A percentile compares a stretch with the other conserved stretches of the same genome.
Conservation (phyloP, 1,284 basidiomycete species). For the Xerocomus amazonicus region DNA sequence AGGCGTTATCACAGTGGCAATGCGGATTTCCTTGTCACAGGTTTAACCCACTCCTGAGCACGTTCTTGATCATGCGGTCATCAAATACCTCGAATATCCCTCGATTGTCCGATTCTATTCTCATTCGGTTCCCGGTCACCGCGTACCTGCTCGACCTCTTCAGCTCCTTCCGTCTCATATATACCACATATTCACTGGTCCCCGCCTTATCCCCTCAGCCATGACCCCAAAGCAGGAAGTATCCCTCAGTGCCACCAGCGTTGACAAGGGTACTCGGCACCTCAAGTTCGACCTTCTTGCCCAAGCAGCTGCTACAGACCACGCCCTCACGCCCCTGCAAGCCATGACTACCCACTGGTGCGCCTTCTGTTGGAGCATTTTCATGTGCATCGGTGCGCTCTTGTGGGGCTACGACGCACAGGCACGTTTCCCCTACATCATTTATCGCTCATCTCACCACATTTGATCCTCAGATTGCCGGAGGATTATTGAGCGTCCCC, state of each 20-base stretch:
- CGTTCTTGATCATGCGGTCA: too few species aligned
- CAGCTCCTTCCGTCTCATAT: too few species aligned
- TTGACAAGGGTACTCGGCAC: not conserved
- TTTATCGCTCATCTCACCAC: not conserved
- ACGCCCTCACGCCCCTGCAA: slow-evolving; percentile 18
- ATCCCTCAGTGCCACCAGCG: not conserved
- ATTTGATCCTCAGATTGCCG: slow-evolving; percentile 11
- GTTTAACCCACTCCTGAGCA: too few species aligned
- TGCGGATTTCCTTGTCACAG: too few species aligned
- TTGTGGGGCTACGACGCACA: slow-evolving; percentile 30
- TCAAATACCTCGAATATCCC: too few species aligned
- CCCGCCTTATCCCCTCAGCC: too few species aligned
- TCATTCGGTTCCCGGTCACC: too few species aligned
- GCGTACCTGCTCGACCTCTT: too few species aligned
- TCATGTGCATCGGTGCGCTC: slow-evolving; percentile 27
- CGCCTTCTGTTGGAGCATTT: slow-evolving; percentile 27
- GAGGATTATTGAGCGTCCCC: slow-evolving; percentile 25
- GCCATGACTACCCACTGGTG: slow-evolving; percentile 28
- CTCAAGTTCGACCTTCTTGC: slow-evolving; percentile 20
- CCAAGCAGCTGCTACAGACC: slow-evolving; percentile 22
- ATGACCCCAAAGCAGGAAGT: too few species aligned
- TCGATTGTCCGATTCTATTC: too few species aligned
- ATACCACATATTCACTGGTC: too few species aligned
- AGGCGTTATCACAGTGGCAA: too few species aligned
- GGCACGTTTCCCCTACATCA: slow-evolving; percentile 10